Percentiles rank a stretch among this genome's conserved stretches.
phyloP scores from a whole-genome alignment of 75 land plant species.

The Pseudotsuga menziesii region DNA sequence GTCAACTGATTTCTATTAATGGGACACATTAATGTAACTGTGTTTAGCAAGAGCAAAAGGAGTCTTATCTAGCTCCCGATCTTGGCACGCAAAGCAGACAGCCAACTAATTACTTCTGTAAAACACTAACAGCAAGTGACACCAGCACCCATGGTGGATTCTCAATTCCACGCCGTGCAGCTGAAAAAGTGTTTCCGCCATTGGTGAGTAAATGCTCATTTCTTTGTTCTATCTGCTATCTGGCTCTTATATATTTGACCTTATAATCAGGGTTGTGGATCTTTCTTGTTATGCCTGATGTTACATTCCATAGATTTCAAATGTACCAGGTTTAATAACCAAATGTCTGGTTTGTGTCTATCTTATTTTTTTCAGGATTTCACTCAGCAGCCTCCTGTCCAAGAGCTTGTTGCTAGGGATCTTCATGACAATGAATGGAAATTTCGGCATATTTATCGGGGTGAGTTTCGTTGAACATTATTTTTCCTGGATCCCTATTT shows the following conservation, averaged over 20 bases:
- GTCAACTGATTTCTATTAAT: constrained; percentile 1
- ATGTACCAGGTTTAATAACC: background rate
- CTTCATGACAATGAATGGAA: constrained; percentile 82
- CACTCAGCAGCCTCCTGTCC: constrained; percentile 80
- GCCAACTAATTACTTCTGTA: constrained; percentile 66
- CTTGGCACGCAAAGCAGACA: constrained; percentile 49
- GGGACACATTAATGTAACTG: background rate
- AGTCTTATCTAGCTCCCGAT: constrained; percentile 41
- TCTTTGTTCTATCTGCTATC: background rate
- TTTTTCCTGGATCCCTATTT: background rate
- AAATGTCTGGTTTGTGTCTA: background rate
- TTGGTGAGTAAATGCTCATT: constrained; percentile 22
- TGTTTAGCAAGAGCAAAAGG: constrained; percentile 64
- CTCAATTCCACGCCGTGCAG: constrained; percentile 85
- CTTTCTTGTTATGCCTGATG: background rate
- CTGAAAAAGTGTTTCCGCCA: constrained; percentile 66
- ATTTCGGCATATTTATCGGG: constrained; percentile 89
- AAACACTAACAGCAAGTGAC: constrained; percentile 71
- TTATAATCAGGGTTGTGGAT: background rate
- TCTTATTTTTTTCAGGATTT: constrained; percentile 45
- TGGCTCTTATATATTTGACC: background rate
- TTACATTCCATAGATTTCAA: background rate
- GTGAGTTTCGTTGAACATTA: constrained; percentile 24
- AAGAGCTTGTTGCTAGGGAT: constrained; percentile 82
- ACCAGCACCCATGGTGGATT: constrained; percentile 86